Conservation (phyloP, 371 early-diverging fungal species). For the Lichtheimia hyalospora region DNA sequence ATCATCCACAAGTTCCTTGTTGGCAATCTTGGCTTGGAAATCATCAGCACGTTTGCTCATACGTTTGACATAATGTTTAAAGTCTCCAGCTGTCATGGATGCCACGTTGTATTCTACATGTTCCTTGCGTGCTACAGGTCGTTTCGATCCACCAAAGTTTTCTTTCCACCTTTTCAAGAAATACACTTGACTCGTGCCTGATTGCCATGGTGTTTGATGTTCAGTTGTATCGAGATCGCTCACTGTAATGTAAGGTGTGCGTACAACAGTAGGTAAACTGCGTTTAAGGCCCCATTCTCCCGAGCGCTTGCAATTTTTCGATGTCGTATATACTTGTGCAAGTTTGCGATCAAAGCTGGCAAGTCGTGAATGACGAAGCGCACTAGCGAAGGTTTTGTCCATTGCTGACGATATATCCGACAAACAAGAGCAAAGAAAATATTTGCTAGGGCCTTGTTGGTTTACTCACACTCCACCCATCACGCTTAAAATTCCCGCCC, state of each 20-base stretch:
- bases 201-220: slow-evolving; percentile 73
- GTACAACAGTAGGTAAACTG: slow-evolving; percentile 64
- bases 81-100: slow-evolving; percentile 60
- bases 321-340: slow-evolving; percentile 73
- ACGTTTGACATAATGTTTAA: slow-evolving; percentile 56
- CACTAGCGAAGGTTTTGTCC: slow-evolving; percentile 72
- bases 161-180: slow-evolving; percentile 68
- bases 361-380: slow-evolving; percentile 72
- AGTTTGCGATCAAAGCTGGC: slow-evolving; percentile 70
- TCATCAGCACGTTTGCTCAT: slow-evolving; percentile 44
- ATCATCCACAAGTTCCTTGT: slow-evolving; percentile 33
- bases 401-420: slow-evolving; percentile 24
- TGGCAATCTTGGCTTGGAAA: slow-evolving; percentile 53
- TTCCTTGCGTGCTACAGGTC: slow-evolving; percentile 48
- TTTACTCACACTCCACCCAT: too few species aligned
- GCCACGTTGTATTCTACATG: slow-evolving; percentile 45
- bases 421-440: too few species aligned
- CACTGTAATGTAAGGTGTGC: slow-evolving; percentile 61
- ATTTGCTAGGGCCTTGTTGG: too few species aligned
- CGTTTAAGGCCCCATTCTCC: slow-evolving; percentile 85
- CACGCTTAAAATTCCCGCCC: too few species aligned
- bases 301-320: slow-evolving; percentile 41
- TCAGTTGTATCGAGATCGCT: slow-evolving; percentile 70
- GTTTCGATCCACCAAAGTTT: slow-evolving; percentile 65
- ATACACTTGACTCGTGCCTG: slow-evolving; percentile 53